Evolutionary conservation across 202 grass and related monocot species (phyloP), one percentile per base, ranked within the genome.

Genomic region (Elaeis oleifera): DNA sequence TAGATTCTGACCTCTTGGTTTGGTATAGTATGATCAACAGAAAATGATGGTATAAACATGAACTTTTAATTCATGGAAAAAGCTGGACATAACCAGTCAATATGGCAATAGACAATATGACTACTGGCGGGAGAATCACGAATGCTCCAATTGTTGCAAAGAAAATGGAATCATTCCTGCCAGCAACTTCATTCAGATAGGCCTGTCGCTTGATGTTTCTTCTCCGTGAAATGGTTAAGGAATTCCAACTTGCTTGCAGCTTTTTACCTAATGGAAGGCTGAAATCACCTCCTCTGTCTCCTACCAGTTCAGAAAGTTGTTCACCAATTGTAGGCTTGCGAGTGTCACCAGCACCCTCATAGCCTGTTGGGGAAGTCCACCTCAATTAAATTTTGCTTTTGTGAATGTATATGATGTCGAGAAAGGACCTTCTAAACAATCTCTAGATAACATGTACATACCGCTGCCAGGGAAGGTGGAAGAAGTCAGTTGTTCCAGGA

Each of bases 161-260:
- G 85, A 97, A 97, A 58, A 81, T 61, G 0, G 94, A 97, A 53
- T 97, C 88, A 1, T 97, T 92, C 53, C 84, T 63, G 50, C 72
- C 73, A 64, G 70, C 58, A 13, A 86, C 94, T 77, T 92, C 81
- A 63, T 79, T 92, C 25, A 97, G 84, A 60, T 90, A 31, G 8
- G 85, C 77, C 52, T 92, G 94, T 74, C 88, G 79, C 75, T 86
- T 92, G 79, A 92, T 89, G 73, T 97, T 97, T 79, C 94, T 85
- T 68, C 61, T 83, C 71, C 86, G 85, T 5, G 88, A 44, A 44
- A 13, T 44, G 36, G 36, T 44, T 44, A 44, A 44, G 36, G 36
- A 44, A 13, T 44, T 44, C 36, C 36, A 13, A 13, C 36, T 44
- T 44, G 36, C 36, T 44, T 44, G 8, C 36, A 44, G 36, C 36